Base-by-base conservation (phyloP, 75 land plant genomes). In the Cryptomeria japonica region DNA sequence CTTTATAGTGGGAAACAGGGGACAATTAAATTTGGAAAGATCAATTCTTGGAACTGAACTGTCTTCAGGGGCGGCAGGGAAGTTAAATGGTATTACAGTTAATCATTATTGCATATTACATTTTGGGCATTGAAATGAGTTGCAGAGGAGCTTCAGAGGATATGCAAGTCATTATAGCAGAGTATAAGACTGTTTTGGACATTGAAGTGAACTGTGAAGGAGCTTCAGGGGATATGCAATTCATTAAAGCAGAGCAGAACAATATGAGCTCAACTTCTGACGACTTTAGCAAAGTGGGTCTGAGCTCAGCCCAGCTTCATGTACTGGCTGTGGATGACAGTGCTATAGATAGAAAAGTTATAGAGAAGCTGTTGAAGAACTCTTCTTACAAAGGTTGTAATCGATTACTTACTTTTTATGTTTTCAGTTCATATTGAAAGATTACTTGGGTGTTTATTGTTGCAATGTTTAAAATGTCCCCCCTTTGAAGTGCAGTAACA, bases 251-350 rank as follows among this genome's bases (percentile, higher is more conserved):
- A 22, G 25, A 38, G 19, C 68, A 61, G 68, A 22, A 19, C 25
- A 78, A 18, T 2, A 78, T 78, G 80, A 5, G 25, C 16, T 78
- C 80, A 2, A 38, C 25, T 78, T 78, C 80, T 5, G 44, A 38
- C 18, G 42, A 78, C 0, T 78, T 39, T 6, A 38, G 42, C 7
- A 9, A 38, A 80, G 32, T 37, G 83, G 49, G 83, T 41, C 13
- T 22, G 22, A 38, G 42, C 9, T 34, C 86, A 47, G 53, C 86
- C 28, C 86, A 84, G 38, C 85, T 80, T 64, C 95, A 94, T 86
- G 95, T 95, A 10, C 92, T 95, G 19, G 96, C 96, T 37, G 96
- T 95, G 78, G 96, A 95, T 87, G 96, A 95, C 73, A 95, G 94
- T 87, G 72, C 90, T 8, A 87, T 94, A 46, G 96, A 95, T 73